A percentile compares a stretch with the other conserved stretches of the same genome.
Conservation (phyloP, 2,329 filamentous ascomycete genomes). For the Aureobasidium sp. region DNA sequence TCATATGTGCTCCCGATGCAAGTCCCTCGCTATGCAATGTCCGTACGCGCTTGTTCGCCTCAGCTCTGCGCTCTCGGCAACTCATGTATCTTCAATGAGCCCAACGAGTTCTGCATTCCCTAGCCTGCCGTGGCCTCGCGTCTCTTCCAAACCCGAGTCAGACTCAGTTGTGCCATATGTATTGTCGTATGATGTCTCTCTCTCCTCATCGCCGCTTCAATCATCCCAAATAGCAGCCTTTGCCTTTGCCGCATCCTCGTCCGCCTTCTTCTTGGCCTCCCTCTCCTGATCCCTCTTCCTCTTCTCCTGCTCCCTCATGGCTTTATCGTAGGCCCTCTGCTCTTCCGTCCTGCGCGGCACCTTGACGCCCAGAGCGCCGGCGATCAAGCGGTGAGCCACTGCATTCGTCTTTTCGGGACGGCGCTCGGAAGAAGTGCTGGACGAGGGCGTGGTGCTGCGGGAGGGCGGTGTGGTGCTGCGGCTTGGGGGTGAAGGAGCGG, state of each 20-base stretch:
- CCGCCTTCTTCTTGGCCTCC: conserved; percentile 53
- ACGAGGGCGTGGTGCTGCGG: conserved; percentile 45
- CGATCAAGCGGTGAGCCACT: conserved; percentile 82
- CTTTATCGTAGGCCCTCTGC: conserved; percentile 75
- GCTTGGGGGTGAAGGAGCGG: conserved; percentile 56
- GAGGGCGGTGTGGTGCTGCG: conserved; percentile 15
- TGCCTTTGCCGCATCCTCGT: conserved; percentile 60
- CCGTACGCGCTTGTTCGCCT: not conserved
- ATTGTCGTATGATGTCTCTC: too few species aligned
- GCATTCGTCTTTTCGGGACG: conserved; percentile 89
- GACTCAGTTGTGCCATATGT: not conserved
- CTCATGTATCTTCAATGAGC: not conserved
- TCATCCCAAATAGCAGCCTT: conserved; percentile 82
- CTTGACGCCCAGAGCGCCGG: conserved; percentile 72
- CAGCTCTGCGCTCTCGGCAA: not conserved
- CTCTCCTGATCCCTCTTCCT: conserved; percentile 65
- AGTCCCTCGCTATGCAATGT: not conserved
- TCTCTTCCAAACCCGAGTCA: not conserved
- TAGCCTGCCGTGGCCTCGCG: not conserved
- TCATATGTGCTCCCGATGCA: not conserved
- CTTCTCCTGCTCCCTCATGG: conserved; percentile 74
- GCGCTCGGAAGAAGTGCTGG: conserved; percentile 21
- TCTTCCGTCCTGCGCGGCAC: conserved; percentile 78
- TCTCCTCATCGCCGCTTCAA: conserved; percentile 24
- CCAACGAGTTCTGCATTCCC: not conserved